Percentiles rank a stretch among this genome's conserved stretches.
phyloP scores from a whole-genome alignment of 805 yeast species.

The Kodamaea neixiangensis region DNA sequence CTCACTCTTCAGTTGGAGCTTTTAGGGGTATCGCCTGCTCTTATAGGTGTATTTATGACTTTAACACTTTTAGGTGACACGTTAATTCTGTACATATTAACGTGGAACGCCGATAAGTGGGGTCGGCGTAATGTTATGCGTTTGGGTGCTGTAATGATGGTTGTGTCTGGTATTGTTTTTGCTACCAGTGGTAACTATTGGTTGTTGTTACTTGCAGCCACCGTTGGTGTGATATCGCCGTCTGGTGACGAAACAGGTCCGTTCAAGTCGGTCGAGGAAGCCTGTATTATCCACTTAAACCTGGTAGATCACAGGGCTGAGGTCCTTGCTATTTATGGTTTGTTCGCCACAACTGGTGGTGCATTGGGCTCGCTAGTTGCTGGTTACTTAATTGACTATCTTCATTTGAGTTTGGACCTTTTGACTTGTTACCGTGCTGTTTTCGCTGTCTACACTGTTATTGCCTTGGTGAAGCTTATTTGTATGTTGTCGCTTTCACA shows the following conservation, averaged over 20 bases:
- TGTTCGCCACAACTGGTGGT: conserved; percentile 68
- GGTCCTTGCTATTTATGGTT: conserved; percentile 72
- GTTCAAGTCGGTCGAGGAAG: conserved; percentile 82
- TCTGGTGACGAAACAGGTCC: conserved; percentile 93
- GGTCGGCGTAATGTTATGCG: conserved; percentile 70
- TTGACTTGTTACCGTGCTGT: conserved; percentile 54
- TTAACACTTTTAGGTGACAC: conserved; percentile 81
- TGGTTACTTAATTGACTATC: conserved; percentile 58
- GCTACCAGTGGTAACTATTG: conserved; percentile 54
- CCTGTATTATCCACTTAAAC: conserved; percentile 77
- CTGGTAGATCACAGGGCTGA: conserved; percentile 65
- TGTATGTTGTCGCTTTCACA: conserved; percentile 53
- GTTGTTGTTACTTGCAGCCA: conserved; percentile 66
- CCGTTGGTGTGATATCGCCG: conserved; percentile 84
- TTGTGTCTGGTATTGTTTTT: conserved; percentile 64
- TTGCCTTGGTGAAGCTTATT: conserved; percentile 55
- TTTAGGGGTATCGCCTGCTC: conserved; percentile 53
- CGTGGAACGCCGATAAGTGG: conserved; percentile 73
- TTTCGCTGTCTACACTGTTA: conserved; percentile 54
- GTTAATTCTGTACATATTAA: conserved; percentile 62
- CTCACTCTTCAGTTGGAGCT: conserved; percentile 64
- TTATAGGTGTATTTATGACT: conserved; percentile 80
- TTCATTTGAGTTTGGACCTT: conserved; percentile 35
- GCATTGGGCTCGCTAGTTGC: conserved; percentile 70
- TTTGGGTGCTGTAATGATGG: conserved; percentile 68